These are phyloP conservation scores for Gardenia jasminoides DNA, from an alignment of 257 asterid species.

Conservation along the genomic window DNA sequence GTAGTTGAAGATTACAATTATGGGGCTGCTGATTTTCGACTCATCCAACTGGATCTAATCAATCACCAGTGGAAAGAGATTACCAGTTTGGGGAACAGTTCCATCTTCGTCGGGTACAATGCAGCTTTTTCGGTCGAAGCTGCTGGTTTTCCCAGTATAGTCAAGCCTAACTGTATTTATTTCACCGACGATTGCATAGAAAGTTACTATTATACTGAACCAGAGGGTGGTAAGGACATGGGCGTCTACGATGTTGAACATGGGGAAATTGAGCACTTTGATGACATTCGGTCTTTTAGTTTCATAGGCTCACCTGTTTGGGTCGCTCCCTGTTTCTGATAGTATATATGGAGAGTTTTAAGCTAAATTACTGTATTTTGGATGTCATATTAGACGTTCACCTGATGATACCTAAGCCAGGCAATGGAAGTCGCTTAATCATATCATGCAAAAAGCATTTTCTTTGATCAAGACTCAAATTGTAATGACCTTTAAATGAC, in stretches of 20 bases:
- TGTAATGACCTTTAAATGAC: no score
- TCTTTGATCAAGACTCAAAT: no score
- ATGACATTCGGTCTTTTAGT: neutral
- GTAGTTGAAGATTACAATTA: no score
- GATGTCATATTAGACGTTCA: no score
- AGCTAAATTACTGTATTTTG: no score
- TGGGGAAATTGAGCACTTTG: neutral
- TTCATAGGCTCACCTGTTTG: neutral
- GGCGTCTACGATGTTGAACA: conserved; percentile 2
- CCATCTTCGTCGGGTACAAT: neutral
- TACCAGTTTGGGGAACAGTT: neutral
- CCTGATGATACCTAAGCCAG: no score
- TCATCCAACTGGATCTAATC: neutral
- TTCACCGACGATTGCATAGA: neutral
- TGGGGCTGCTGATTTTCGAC: no score
- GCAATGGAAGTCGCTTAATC: no score
- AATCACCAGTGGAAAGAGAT: neutral
- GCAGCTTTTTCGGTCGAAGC: neutral
- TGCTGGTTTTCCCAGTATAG: neutral
- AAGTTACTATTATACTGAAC: no score
- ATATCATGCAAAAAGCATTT: no score
- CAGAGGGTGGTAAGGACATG: neutral
- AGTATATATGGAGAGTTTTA: no score
- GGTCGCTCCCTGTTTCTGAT: neutral
- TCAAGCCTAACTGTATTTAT: conserved; percentile 1